phyloP scores from a whole-genome alignment of 202 grass and related monocot species.

The Dendrocalamus latiflorus region DNA sequence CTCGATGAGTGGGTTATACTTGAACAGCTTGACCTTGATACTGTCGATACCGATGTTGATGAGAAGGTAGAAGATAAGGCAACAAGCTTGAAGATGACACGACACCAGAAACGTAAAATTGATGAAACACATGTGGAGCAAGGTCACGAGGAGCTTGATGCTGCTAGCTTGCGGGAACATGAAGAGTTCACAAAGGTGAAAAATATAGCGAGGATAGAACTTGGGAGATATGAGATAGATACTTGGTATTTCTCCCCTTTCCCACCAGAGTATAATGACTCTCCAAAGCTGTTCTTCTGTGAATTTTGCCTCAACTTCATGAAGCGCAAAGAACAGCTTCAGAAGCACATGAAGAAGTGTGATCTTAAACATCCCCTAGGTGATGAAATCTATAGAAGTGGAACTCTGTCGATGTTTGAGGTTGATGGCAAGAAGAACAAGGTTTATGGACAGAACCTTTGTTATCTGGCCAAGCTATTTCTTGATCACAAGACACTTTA shows the following conservation, averaged over 20 bases:
- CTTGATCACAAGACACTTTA: no score
- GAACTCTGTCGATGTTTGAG: no score
- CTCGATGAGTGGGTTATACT: slow-evolving; percentile 99
- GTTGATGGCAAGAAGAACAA: no score
- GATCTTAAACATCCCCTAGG: no score
- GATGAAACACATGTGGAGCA: slow-evolving; percentile 99
- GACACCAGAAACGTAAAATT: slow-evolving; percentile 96
- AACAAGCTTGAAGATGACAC: slow-evolving; percentile 98
- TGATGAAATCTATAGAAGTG: no score
- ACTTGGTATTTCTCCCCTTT: slow-evolving; percentile 99
- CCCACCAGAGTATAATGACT: slow-evolving; percentile 95
- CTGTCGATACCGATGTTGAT: slow-evolving; percentile 80
- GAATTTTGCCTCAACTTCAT: slow-evolving; percentile 99
- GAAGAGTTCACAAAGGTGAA: slow-evolving; percentile 99
- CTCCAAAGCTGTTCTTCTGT: slow-evolving; percentile 87
- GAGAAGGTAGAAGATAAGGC: slow-evolving; percentile 99
- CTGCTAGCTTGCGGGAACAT: slow-evolving; percentile 92
- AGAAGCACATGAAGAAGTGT: slow-evolving; percentile 99
- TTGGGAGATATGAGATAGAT: slow-evolving; percentile 96
- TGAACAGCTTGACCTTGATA: slow-evolving; percentile 90
- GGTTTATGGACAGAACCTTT: no score
- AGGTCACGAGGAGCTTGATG: slow-evolving; percentile 97
- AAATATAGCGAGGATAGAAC: slow-evolving; percentile 98
- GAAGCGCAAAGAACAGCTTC: slow-evolving; percentile 99
- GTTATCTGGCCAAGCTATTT: no score